These are phyloP conservation scores for Phytophthora foliorum DNA, from an alignment of 352 stramenopile species.

Conservation along the genomic window DNA sequence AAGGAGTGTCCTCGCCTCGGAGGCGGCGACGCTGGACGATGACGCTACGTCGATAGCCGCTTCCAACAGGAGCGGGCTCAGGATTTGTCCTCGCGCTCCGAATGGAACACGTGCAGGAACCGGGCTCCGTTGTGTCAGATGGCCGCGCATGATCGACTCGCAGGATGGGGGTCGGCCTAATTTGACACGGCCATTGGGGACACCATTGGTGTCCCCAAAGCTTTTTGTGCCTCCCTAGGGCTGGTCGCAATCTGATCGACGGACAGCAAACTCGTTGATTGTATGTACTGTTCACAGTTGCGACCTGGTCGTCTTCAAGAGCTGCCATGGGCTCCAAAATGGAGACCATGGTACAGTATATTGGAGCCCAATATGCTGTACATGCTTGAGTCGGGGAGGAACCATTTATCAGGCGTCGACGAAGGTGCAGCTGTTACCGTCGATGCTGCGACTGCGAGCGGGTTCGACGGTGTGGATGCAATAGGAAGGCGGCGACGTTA, in stretches of 20 bases:
- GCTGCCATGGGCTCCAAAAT: too few species aligned
- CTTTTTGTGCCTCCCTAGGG: slow-evolving; percentile 16
- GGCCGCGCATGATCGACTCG: slow-evolving; percentile 18
- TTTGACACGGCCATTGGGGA: slow-evolving; percentile 14
- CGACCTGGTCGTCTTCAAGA: too few species aligned
- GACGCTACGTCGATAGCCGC: slow-evolving; percentile 18
- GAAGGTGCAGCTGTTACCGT: slow-evolving; percentile 28
- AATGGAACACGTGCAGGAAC: slow-evolving; percentile 37
- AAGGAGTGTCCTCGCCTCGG: slow-evolving; percentile 3
- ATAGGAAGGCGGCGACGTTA: slow-evolving; percentile 2
- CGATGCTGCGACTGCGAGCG: slow-evolving; percentile 21
- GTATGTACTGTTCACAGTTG: too few species aligned
- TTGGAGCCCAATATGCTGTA: too few species aligned
- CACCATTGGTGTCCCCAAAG: background rate
- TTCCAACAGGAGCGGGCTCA: slow-evolving; percentile 19
- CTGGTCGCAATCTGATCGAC: slow-evolving; percentile 34
- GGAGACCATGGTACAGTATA: too few species aligned
- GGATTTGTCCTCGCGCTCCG: slow-evolving; percentile 39
- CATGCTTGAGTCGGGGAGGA: slow-evolving; percentile 20
- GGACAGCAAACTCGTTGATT: slow-evolving; percentile 6
- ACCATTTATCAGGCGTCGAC: background rate
- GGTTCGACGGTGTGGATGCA: slow-evolving; percentile 9
- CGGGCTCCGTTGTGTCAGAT: slow-evolving; percentile 38
- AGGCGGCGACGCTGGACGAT: slow-evolving; percentile 13
- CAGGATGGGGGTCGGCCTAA: slow-evolving; percentile 26